Percentiles rank a stretch among this genome's conserved stretches.
Conservation (phyloP, 1,139 yeast species). For the Protomyces arabidopsidicola region DNA sequence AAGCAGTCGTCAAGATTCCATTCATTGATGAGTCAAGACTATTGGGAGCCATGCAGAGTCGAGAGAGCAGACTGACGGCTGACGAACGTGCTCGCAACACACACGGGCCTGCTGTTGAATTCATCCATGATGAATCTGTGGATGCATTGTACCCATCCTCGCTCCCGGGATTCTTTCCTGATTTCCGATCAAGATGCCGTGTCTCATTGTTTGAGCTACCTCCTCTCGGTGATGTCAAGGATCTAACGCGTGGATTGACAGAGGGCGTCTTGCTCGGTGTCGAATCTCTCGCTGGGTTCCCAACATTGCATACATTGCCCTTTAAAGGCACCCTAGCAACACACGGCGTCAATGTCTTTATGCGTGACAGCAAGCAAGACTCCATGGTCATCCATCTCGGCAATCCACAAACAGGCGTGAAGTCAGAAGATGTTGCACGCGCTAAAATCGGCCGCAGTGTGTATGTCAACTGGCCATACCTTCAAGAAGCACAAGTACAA, state of each 20-base stretch:
- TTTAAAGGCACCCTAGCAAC: constrained; percentile 50
- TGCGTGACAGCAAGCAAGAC: constrained; percentile 76
- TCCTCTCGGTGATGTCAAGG: constrained; percentile 45
- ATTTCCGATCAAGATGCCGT: constrained; percentile 68
- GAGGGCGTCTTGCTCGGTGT: constrained; percentile 67
- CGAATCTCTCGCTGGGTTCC: constrained; percentile 81
- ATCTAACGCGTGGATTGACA: constrained; percentile 54
- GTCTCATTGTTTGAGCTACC: constrained; percentile 57
- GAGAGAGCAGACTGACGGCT: constrained; percentile 55
- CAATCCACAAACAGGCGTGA: constrained; percentile 51
- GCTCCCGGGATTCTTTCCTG: constrained; percentile 69
- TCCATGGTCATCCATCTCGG: constrained; percentile 65
- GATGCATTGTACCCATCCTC: constrained; percentile 70
- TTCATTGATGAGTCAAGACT: constrained; percentile 83
- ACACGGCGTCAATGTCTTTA: constrained; percentile 72
- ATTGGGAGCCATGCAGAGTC: constrained; percentile 63
- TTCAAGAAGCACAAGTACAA: constrained; percentile 71
- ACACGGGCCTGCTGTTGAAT: constrained; percentile 64
- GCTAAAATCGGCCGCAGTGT: constrained; percentile 57
- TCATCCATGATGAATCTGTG: constrained; percentile 71
- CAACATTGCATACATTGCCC: constrained; percentile 68
- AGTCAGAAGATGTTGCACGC: constrained; percentile 51
- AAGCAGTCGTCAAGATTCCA: constrained; percentile 90
- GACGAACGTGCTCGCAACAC: constrained; percentile 71
- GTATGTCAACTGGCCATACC: constrained; percentile 83